phyloP scores from a whole-genome alignment of 169 alveolate species.

The Plasmodium gaboni region DNA sequence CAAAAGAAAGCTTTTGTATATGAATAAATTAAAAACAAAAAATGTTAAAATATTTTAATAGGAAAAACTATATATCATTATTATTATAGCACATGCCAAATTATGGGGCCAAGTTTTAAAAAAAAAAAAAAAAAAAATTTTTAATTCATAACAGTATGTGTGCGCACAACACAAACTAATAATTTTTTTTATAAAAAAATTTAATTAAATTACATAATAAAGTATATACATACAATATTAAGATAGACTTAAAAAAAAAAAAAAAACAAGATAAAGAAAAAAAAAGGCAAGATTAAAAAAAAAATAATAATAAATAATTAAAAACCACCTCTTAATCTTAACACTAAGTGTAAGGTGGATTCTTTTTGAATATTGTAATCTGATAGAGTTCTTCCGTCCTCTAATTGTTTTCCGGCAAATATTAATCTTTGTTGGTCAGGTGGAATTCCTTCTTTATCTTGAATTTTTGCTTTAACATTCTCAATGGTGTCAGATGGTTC shows the following conservation, averaged over 20 bases:
- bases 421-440: slow-evolving; percentile 99
- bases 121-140: slow-evolving; percentile 31
- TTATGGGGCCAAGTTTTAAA: slow-evolving; percentile 13
- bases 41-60: slow-evolving; percentile 1
- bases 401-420: slow-evolving; percentile 99
- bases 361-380: slow-evolving; percentile 99
- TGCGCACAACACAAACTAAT: slow-evolving; percentile 69
- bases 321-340: slow-evolving; percentile 80
- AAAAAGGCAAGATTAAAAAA: slow-evolving; percentile 6
- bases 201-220: slow-evolving; percentile 47
- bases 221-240: slow-evolving; percentile 11
- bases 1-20: no score
- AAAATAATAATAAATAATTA: slow-evolving; percentile 11
- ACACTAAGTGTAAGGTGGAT: slow-evolving; percentile 97
- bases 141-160: slow-evolving; percentile 26
- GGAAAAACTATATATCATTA: background rate
- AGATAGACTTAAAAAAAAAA: slow-evolving; percentile 43
- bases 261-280: slow-evolving; percentile 12
- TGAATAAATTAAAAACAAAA: no score
- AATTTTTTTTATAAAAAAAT: slow-evolving; percentile 50
- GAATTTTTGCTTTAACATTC: slow-evolving; percentile 97
- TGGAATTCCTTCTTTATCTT: slow-evolving; percentile 98
- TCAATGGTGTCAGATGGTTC: slow-evolving; percentile 98
- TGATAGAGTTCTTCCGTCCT: slow-evolving; percentile 98
- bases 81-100: slow-evolving; percentile 54